Evolutionary conservation across 1,139 yeast species (phyloP).

Genomic region (Zygoascus hellenicus): DNA sequence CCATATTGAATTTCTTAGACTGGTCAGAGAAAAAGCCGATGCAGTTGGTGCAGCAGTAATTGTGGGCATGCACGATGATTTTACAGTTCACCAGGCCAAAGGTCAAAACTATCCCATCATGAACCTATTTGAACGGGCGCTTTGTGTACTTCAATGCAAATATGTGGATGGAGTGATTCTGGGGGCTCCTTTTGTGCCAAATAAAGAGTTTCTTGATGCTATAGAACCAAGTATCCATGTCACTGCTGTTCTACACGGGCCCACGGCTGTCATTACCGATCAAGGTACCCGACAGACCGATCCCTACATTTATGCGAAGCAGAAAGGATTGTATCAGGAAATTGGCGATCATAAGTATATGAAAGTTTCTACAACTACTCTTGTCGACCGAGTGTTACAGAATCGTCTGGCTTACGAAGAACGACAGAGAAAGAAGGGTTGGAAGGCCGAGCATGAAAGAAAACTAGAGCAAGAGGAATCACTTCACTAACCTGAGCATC

Average conservation of each 20-base stretch:
- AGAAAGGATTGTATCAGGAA: constrained; percentile 38
- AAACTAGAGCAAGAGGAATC: constrained; percentile 22
- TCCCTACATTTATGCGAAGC: constrained; percentile 40
- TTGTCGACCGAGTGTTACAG: constrained; percentile 61
- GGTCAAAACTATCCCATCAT: constrained; percentile 76
- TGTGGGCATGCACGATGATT: constrained; percentile 69
- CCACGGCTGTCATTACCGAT: constrained; percentile 39
- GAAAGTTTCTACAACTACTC: constrained; percentile 55
- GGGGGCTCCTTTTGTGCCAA: constrained; percentile 59
- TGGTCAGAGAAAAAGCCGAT: constrained; percentile 35
- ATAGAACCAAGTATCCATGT: constrained; percentile 34
- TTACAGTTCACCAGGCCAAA: constrained; percentile 49
- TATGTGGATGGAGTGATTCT: constrained; percentile 73
- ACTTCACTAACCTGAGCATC: too few species aligned
- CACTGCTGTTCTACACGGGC: constrained; percentile 56
- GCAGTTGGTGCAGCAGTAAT: constrained; percentile 43
- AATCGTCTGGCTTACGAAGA: constrained; percentile 68
- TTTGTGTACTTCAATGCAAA: constrained; percentile 82
- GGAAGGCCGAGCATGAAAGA: constrained; percentile 50
- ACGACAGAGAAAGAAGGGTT: constrained; percentile 71
- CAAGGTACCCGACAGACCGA: constrained; percentile 29
- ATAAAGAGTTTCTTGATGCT: constrained; percentile 35
- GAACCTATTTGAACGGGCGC: constrained; percentile 78
- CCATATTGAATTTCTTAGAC: constrained; percentile 65
- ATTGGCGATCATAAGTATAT: constrained; percentile 54